These are phyloP conservation scores for Pseudogymnoascus sp. DNA, from an alignment of 2,329 filamentous ascomycete genomes.

Conservation along the genomic window DNA sequence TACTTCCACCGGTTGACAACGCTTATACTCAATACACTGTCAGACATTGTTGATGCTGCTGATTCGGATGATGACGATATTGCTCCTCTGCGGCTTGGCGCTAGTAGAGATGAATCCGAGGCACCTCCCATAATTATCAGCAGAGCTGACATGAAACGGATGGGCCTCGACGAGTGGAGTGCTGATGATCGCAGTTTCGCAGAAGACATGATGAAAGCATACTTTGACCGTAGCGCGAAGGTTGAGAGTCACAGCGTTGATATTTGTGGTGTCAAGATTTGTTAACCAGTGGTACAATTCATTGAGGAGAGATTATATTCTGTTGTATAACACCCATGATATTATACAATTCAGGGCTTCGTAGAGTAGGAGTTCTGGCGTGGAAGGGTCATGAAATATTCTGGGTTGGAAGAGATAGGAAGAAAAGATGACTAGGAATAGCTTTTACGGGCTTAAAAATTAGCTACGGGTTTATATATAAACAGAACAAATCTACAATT, in stretches of 20 bases:
- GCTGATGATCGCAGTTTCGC: constrained; percentile 63
- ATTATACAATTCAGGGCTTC: not conserved
- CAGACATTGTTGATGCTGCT: constrained; percentile 50
- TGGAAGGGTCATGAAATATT: not conserved
- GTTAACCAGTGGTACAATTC: constrained; percentile 34
- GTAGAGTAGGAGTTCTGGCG: not conserved
- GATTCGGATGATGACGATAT: constrained; percentile 30
- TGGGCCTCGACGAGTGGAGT: constrained; percentile 78
- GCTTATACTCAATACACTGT: constrained; percentile 55
- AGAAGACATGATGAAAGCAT: constrained; percentile 52
- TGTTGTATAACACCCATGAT: not conserved
- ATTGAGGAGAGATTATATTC: not conserved
- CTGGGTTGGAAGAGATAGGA: not conserved
- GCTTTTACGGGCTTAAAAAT: constrained; percentile 1
- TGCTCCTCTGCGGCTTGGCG: constrained; percentile 33
- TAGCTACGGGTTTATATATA: not conserved
- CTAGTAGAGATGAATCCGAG: constrained; percentile 34
- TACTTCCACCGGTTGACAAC: constrained; percentile 76
- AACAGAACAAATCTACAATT: not conserved
- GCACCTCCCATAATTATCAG: constrained; percentile 45
- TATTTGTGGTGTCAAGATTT: constrained; percentile 67
- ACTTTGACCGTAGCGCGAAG: constrained; percentile 58
- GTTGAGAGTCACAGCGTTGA: constrained; percentile 65
- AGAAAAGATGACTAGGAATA: not conserved
- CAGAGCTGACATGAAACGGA: constrained; percentile 57